Evolutionary conservation across 148 eudicot species (phyloP).

Genomic region (Chenopodium quinoa): DNA sequence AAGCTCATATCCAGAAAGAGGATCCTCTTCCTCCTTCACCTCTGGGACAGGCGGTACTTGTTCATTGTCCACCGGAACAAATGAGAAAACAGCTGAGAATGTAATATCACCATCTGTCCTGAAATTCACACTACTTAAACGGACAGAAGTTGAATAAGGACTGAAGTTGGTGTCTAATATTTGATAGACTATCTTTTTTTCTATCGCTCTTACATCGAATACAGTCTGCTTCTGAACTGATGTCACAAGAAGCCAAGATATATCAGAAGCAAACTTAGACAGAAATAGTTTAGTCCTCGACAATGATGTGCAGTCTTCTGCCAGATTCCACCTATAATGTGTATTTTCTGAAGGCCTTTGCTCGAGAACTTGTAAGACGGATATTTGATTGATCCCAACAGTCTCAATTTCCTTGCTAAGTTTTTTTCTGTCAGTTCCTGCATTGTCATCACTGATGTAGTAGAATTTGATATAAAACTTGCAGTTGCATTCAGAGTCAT

Average conservation of each 20-base stretch:
- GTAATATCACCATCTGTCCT: conserved; percentile 47
- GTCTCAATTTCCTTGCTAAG: conserved; percentile 49
- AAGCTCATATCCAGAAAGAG: conserved; percentile 30
- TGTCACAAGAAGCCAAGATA: conserved; percentile 76
- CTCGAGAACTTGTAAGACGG: conserved; percentile 64
- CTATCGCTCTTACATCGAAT: conserved; percentile 58
- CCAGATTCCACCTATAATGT: conserved; percentile 62
- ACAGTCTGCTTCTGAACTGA: conserved; percentile 59
- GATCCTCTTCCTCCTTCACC: conserved; percentile 21
- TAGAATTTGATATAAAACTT: conserved; percentile 57
- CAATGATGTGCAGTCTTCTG: conserved; percentile 74
- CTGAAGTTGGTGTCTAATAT: conserved; percentile 46
- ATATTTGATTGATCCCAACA: conserved; percentile 55
- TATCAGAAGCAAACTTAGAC: conserved; percentile 63
- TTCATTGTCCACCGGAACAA: conserved; percentile 24
- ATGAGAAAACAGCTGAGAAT: conserved; percentile 49
- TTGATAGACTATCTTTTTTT: conserved; percentile 63
- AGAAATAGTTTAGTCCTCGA: conserved; percentile 52
- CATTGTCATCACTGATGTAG: conserved; percentile 51
- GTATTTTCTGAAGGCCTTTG: conserved; percentile 48
- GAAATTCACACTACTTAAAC: conserved; percentile 54
- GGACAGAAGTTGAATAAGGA: conserved; percentile 26
- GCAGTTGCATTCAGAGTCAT: conserved; percentile 62
- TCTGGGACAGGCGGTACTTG: conserved; percentile 25
- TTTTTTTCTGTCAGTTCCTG: conserved; percentile 35